phyloP scores from a whole-genome alignment of 2,329 filamentous ascomycete genomes.

The Sarocladium strictum region DNA sequence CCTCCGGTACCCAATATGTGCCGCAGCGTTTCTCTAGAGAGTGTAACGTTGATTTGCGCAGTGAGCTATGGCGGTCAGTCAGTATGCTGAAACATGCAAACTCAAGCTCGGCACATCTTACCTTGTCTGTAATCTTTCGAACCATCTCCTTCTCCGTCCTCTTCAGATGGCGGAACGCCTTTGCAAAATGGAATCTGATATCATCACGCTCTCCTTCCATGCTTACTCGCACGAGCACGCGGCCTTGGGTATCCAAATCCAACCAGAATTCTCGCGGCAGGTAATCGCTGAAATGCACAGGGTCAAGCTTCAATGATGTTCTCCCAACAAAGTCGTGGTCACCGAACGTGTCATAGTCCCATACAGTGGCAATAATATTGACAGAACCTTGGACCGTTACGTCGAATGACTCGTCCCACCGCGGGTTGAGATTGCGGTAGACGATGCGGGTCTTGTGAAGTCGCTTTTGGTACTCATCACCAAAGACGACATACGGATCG shows the following conservation, averaged over 20 bases:
- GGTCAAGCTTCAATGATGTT: conserved; percentile 96
- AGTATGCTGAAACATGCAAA: conserved; percentile 13
- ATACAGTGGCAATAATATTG: conserved; percentile 93
- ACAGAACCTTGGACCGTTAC: conserved; percentile 88
- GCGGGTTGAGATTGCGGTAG: conserved; percentile 82
- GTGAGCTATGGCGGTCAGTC: conserved; percentile 56
- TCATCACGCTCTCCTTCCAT: conserved; percentile 99
- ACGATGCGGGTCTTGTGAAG: conserved; percentile 92
- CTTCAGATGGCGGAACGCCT: conserved; percentile 91
- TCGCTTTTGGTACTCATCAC: conserved; percentile 96
- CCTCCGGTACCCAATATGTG: conserved; percentile 66
- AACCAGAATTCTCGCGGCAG: conserved; percentile 96
- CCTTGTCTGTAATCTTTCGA: conserved; percentile 95
- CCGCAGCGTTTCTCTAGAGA: conserved; percentile 77
- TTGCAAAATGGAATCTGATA: conserved; percentile 97
- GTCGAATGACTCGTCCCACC: conserved; percentile 96
- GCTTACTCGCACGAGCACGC: conserved; percentile 82
- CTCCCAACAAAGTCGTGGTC: conserved; percentile 96
- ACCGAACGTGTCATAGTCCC: conserved; percentile 96
- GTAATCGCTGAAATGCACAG: conserved; percentile 94
- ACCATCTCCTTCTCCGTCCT: conserved; percentile 98
- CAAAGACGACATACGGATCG: conserved; percentile 94
- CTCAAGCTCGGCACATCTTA: conserved; percentile 29
- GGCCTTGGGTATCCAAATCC: conserved; percentile 90
- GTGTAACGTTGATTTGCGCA: conserved; percentile 82